These are phyloP conservation scores for Calamus simplicifolius DNA, from an alignment of 176 grass and related monocot genomes.

Conservation along the genomic window DNA sequence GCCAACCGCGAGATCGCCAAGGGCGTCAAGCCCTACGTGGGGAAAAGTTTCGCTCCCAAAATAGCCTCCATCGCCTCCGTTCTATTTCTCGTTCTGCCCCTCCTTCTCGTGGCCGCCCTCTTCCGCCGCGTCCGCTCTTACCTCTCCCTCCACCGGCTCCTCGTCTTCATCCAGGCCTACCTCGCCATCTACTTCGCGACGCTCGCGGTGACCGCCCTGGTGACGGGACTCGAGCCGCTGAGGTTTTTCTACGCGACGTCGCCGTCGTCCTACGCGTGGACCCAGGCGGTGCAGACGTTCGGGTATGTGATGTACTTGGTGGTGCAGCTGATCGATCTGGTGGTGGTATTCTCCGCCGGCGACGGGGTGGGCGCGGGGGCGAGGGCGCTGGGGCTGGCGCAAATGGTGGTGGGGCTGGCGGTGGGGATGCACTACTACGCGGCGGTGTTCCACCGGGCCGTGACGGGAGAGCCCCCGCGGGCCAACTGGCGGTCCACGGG, in stretches of 20 bases:
- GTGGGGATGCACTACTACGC: conserved; percentile 94
- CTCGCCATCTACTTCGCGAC: conserved; percentile 98
- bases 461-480: conserved; percentile 58
- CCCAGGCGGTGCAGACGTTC: conserved; percentile 85
- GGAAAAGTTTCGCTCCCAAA: conserved; percentile 49
- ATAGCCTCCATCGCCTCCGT: conserved; percentile 48
- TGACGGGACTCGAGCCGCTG: conserved; percentile 78
- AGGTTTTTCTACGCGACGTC: conserved; percentile 95
- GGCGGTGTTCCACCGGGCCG: conserved; percentile 89
- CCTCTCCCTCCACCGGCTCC: conserved; percentile 61
- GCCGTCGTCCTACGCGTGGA: conserved; percentile 75
- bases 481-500: conserved; percentile 88
- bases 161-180: conserved; percentile 85
- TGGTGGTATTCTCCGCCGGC: conserved; percentile 53
- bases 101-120: conserved; percentile 58
- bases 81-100: conserved; percentile 48
- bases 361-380: conserved; percentile 17
- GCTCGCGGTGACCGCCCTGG: conserved; percentile 64
- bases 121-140: conserved; percentile 57
- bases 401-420: conserved; percentile 85
- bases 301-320: conserved; percentile 77
- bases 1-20: conserved; percentile 67
- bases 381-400: conserved; percentile 60
- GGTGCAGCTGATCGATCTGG: conserved; percentile 80
- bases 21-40: conserved; percentile 59